phyloP scores from a whole-genome alignment of 139 green algal genomes.

The Medakamo hakoo region DNA sequence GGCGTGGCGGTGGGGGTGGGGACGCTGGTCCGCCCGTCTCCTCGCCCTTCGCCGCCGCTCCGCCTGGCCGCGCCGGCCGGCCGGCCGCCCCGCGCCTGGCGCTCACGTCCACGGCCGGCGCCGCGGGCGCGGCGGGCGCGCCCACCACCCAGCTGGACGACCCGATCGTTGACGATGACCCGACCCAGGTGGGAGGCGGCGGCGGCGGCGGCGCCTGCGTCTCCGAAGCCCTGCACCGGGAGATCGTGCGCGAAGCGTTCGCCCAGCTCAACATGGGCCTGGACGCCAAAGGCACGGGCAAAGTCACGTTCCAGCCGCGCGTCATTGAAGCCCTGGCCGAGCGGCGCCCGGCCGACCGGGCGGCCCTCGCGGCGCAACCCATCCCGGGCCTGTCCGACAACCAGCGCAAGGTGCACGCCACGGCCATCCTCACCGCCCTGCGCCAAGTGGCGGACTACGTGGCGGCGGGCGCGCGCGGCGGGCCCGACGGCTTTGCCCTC shows the following conservation, averaged over 20 bases:
- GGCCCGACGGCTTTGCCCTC: not conserved
- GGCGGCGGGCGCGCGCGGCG: too few species aligned
- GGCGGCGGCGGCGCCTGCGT: too few species aligned
- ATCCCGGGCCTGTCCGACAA: constrained; percentile 2
- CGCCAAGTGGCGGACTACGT: not conserved
- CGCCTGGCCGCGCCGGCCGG: not conserved
- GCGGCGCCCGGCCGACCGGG: constrained; percentile 1
- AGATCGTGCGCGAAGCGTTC: constrained; percentile 13
- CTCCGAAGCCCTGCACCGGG: constrained; percentile 10
- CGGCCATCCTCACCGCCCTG: constrained; percentile 6
- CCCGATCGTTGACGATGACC: too few species aligned
- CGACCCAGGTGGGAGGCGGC: too few species aligned
- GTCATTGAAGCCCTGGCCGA: not conserved
- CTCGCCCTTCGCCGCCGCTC: not conserved
- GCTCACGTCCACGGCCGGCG: too few species aligned
- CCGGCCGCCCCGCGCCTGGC: too few species aligned
- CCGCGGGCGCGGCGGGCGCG: too few species aligned
- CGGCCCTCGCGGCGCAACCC: not conserved
- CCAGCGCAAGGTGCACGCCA: not conserved
- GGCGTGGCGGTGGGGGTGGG: not conserved
- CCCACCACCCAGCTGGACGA: too few species aligned
- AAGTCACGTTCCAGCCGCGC: not conserved
- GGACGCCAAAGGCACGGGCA: not conserved
- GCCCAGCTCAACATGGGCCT: not conserved
- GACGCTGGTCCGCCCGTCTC: not conserved